A percentile compares a stretch with the other conserved stretches of the same genome.
These are phyloP conservation scores for Botryosphaeria agaves DNA, from an alignment of 2,329 filamentous ascomycete species.

Conservation along the genomic window DNA sequence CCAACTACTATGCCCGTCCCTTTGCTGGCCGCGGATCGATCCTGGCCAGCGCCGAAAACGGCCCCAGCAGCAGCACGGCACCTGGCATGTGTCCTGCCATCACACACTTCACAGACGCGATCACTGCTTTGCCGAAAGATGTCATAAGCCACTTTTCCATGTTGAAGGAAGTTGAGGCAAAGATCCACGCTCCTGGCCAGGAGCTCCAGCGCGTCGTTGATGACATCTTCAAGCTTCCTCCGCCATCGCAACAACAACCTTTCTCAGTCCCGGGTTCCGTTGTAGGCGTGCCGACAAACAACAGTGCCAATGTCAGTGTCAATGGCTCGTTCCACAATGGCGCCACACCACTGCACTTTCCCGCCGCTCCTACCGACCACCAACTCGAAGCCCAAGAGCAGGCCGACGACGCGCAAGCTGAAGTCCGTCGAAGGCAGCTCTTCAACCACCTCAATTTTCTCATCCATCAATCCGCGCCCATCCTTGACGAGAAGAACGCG, in stretches of 20 bases:
- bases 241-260: conserved; percentile 17
- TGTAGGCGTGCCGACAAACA: conserved; percentile 5
- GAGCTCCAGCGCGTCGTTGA: conserved; percentile 60
- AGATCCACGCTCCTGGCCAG: conserved; percentile 79
- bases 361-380: conserved; percentile 2
- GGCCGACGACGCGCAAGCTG: conserved; percentile 12
- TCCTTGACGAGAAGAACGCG: conserved; percentile 94
- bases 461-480: conserved; percentile 50
- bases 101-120: conserved; percentile 72
- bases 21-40: conserved; percentile 20
- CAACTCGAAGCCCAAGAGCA: conserved; percentile 3
- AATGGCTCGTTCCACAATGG: conserved; percentile 20
- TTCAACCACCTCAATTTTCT: conserved; percentile 64
- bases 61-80: conserved; percentile 10
- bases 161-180: conserved; percentile 94
- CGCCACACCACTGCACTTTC: conserved; percentile 4
- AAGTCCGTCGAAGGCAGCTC: conserved; percentile 50
- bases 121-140: conserved; percentile 84
- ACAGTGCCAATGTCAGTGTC: conserved; percentile 20
- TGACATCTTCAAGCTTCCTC: conserved; percentile 33
- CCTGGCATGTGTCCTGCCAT: conserved; percentile 47
- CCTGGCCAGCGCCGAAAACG: conserved; percentile 18
- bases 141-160: conserved; percentile 91
- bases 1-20: conserved; percentile 34
- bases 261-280: conserved; percentile 1